Evolutionary conservation across 2,329 filamentous ascomycete species (phyloP), one percentile per base, ranked within the genome.

Genomic region (Diplodia sapinea): DNA sequence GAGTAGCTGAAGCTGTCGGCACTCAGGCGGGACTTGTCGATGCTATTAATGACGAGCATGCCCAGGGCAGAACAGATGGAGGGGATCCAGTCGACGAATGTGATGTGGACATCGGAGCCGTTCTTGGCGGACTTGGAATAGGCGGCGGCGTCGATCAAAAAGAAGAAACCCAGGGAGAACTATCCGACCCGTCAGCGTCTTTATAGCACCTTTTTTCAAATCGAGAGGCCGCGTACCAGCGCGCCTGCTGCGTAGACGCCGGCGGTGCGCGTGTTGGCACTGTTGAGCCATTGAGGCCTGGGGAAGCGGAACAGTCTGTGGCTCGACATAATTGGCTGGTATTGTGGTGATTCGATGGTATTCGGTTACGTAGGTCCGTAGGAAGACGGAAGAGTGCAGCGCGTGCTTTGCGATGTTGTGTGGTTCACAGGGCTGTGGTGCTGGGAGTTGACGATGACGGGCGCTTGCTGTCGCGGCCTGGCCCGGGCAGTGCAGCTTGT

Each of bases 41-140:
- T 90, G 70, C 84, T 87, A 78, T 91, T 91, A 82, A 91, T 90
- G 72, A 91, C 87, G 62, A 91, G 83, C 88, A 91, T 90, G 69
- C 88, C 88, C 38, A 91, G 82, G 69, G 86, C 83, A 52, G 86
- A 89, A 82, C 89, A 91, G 79, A 91, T 91, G 69, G 86, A 85
- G 3, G 88, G 89, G 72, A 91, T 88, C 88, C 88, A 91, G 81
- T 91, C 88, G 71, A 90, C 84, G 77, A 91, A 90, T 77, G 86
- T 89, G 74, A 91, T 84, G 78, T 90, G 87, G 23, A 88, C 83
- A 68, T 83, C 78, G 62, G 86, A 86, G 70, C 85, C 86, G 77
- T 90, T 90, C 74, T 82, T 83, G 66, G 81, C 73, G 68, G 87
- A 88, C 72, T 86, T 86, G 63, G 87, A 89, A 80, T 84, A 90